Conservation (phyloP, 2,329 filamentous ascomycete genomes). For the Aspergillus proliferans region DNA sequence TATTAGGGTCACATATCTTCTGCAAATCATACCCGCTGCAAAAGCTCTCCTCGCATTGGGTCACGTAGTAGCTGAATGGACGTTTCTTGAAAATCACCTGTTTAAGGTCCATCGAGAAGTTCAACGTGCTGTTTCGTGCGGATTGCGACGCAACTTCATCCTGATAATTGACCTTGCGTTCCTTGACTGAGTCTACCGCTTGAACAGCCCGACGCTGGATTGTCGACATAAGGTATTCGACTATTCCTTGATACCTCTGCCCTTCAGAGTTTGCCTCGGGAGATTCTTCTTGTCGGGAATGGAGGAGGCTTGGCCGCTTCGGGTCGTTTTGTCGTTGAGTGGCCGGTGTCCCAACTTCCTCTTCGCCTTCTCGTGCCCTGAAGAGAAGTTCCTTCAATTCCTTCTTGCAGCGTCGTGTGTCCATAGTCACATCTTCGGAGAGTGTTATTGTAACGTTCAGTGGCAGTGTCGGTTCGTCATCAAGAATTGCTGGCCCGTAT, state of each 20-base stretch:
- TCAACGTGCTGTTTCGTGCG: neutral
- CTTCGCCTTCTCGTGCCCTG: neutral
- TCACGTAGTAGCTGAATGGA: conserved; percentile 2
- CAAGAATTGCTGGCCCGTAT: neutral
- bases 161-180: neutral
- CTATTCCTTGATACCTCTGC: neutral
- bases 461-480: neutral
- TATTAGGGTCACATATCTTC: conserved; percentile 3
- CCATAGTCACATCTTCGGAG: neutral
- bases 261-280: neutral
- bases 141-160: neutral
- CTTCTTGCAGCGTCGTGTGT: neutral
- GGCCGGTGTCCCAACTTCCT: neutral
- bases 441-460: conserved; percentile 1
- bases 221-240: neutral
- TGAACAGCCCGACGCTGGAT: neutral
- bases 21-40: conserved; percentile 6
- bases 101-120: neutral
- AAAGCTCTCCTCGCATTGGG: conserved; percentile 7
- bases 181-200: neutral
- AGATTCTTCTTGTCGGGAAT: neutral
- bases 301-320: neutral
- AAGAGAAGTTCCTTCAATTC: conserved; percentile 1
- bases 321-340: neutral
- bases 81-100: neutral